A percentile compares a stretch with the other conserved stretches of the same genome.
These are phyloP conservation scores for Peronospora destructor DNA, from an alignment of 352 stramenopile genomes.

Conservation along the genomic window DNA sequence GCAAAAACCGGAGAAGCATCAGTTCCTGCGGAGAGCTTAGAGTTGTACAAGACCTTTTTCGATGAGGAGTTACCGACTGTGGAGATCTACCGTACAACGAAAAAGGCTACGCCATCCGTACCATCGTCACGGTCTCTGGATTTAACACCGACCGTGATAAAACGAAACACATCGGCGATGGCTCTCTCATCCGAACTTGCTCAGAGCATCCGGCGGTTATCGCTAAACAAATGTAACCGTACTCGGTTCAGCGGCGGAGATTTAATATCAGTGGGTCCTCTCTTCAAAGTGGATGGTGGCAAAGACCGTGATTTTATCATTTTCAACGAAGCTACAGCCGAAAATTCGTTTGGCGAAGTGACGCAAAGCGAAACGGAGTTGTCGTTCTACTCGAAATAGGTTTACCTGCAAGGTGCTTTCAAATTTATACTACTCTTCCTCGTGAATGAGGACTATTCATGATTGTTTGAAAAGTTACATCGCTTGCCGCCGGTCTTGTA, in stretches of 20 bases:
- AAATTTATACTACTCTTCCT: too few relatives aligned
- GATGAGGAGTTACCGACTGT: conserved; percentile 58
- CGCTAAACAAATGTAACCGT: conserved; percentile 24
- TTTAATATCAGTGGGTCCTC: conserved; percentile 56
- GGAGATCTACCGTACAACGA: conserved; percentile 34
- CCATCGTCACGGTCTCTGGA: conserved; percentile 7
- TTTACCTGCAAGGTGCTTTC: too few relatives aligned
- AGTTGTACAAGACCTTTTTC: conserved; percentile 81
- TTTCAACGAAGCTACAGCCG: conserved; percentile 68
- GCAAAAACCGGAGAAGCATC: conserved; percentile 41
- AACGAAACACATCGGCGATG: conserved; percentile 22
- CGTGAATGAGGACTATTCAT: too few relatives aligned
- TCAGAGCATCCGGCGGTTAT: conserved; percentile 27
- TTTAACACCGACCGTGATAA: conserved; percentile 16
- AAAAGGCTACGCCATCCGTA: not conserved
- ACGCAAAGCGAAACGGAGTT: conserved; percentile 73
- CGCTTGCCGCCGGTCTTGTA: conserved; percentile 13
- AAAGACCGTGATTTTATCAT: conserved; percentile 79
- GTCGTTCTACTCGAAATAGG: conserved; percentile 68
- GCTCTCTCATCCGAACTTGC: conserved; percentile 25
- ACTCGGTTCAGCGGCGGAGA: conserved; percentile 33
- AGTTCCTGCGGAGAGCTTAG: conserved; percentile 56
- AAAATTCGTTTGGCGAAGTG: conserved; percentile 66
- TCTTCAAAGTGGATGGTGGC: conserved; percentile 75
- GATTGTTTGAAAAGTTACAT: conserved; percentile 1